Evolutionary conservation across 2,329 filamentous ascomycete species (phyloP), one percentile per base, ranked within the genome.

Genomic region (Verticillium nubilum): DNA sequence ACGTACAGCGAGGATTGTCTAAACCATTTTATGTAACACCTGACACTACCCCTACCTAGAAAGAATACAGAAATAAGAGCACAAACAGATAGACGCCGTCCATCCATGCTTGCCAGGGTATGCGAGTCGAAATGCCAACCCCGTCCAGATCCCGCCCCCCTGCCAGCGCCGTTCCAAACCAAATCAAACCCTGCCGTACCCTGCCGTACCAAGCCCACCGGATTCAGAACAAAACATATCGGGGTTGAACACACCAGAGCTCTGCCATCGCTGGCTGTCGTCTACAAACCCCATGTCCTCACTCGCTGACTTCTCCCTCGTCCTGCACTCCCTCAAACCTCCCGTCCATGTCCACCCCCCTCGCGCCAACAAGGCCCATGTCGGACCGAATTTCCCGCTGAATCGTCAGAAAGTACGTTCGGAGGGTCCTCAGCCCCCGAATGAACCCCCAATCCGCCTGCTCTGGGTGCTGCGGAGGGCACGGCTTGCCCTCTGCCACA

Each of bases 391-490:
- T 83, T 63, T 98, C 93, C 66, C 85, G 85, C 77, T 95, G 88
- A 58, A 99, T 97, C 59, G 87, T 85, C 67, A 93, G 81, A 68
- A 99, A 96, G 72, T 97, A 98, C 70, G 86, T 84, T 59, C 86
- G 84, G 65, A 99, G 76, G 3, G 87, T 91, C 57, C 88, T 81
- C 60, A 99, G 74, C 0, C 95, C 95, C 59, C 93, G 88, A 47
- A 99, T 78, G 68, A 98, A 99, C 0, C 95, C 95, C 28, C 87
- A 84, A 66, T 99, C 95, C 6, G 96, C 87, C 61, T 91, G 88
- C 35, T 88, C 78, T 0, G 91, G 91, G 69, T 96, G 86, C 61
- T 86, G 83, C 4, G 95, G 95, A 15, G 95, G 95, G 67, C 94
- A 97, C 4, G 82, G 77, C 67, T 81, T 82, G 62, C 82, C 80